phyloP scores from a whole-genome alignment of 768 basidiomycete species.

The Inosperma sp. region DNA sequence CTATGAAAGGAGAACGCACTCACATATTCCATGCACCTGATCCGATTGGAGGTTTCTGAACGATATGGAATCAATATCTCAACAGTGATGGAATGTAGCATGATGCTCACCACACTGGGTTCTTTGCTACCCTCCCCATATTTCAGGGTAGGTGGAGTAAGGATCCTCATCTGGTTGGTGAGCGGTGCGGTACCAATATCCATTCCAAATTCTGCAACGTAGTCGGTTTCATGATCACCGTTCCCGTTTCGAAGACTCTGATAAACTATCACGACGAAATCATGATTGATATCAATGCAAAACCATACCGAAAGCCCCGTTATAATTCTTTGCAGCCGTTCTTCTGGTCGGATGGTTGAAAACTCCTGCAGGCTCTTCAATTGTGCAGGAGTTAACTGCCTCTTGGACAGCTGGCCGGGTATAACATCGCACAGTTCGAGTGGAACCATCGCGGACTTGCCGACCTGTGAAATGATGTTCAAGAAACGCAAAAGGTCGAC shows the following conservation, averaged over 20 bases:
- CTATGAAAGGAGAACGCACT: conserved; percentile 17
- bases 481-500: no score
- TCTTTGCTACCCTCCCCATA: no score
- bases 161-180: no score
- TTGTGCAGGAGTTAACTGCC: conserved; percentile 63
- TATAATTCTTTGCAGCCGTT: conserved; percentile 51
- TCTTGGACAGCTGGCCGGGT: conserved; percentile 55
- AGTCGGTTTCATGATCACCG: conserved; percentile 69
- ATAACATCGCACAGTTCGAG: conserved; percentile 62
- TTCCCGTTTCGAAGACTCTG: conserved; percentile 62
- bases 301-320: conserved; percentile 45
- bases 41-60: conserved; percentile 65
- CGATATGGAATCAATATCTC: no score
- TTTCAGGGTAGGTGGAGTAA: no score
- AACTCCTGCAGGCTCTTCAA: conserved; percentile 61
- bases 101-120: no score
- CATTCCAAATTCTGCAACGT: no score
- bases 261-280: neutral
- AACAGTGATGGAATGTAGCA: no score
- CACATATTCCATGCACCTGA: conserved; percentile 84
- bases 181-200: no score
- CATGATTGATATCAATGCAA: neutral
- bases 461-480: no score
- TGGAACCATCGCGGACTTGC: conserved; percentile 61
- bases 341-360: conserved; percentile 56